Base-by-base conservation (phyloP, 257 asterid genomes). In the Fraxinus excelsior region DNA sequence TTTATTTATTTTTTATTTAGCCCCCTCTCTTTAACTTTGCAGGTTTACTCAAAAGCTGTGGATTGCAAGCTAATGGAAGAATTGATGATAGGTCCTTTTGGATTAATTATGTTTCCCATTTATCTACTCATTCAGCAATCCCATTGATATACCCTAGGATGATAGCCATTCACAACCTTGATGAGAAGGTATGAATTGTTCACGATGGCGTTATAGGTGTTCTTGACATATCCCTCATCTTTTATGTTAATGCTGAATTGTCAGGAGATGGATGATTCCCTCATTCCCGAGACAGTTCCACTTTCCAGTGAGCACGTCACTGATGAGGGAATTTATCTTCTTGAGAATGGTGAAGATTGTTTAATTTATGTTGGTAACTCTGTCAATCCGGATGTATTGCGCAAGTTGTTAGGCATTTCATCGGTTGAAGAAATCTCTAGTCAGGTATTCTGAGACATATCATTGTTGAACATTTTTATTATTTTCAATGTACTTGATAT, bases 331-430 rank as follows among this genome's bases (percentile, higher is more conserved):
- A 84, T 93, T 78, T 96, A 93, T 86, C 96, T 93, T 85, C 97
- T 96, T 67, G 99, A 96, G 90, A 96, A 90, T 76, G 98, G 99
- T 38, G 93, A 85, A 79, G 99, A 96, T 85, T 92, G 97, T 80
- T 86, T 91, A 73, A 91, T 96, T 72, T 96, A 86, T 85, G 88
- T 88, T 79, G 98, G 99, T 71, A 86, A 78, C 77, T 86, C 88
- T 31, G 99, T 82, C 13, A 83, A 84, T 75, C 86, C 89, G 76
- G 82, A 86, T 82, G 75, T 87, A 67, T 66, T 93, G 85, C 85
- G 73, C 38, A 86, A 93, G 84, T 74, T 96, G 81, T 91, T 96
- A 56, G 91, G 97, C 81, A 72, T 91, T 85, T 89, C 96, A 38
- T 91, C 98, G 12, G 76, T 87, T 83, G 98, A 91, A 70, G 98